phyloP scores from a whole-genome alignment of 768 basidiomycete genomes.

The Tulasnella sp. region DNA sequence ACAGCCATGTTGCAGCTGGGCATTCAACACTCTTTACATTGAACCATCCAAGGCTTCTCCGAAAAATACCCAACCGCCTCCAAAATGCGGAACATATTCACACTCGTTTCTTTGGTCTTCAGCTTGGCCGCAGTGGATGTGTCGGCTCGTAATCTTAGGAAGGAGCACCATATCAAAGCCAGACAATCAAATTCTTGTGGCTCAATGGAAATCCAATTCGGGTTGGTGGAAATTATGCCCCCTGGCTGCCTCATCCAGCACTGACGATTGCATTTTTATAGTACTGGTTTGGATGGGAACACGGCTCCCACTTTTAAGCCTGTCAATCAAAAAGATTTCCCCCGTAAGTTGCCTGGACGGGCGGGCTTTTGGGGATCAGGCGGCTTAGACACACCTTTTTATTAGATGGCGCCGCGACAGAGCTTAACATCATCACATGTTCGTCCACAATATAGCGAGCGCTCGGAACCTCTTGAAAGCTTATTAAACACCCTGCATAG shows the following conservation, averaged over 20 bases:
- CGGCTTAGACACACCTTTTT: neutral
- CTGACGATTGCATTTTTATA: neutral
- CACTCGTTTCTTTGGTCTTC: neutral
- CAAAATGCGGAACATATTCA: neutral
- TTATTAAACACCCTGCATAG: neutral
- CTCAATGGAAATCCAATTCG: conserved; percentile 16
- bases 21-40: neutral
- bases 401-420: conserved; percentile 16
- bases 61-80: neutral
- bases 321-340: conserved; percentile 21
- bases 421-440: conserved; percentile 9
- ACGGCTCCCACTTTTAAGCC: conserved; percentile 17
- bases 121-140: neutral
- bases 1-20: neutral
- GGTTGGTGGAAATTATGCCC: neutral
- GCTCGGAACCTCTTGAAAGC: neutral
- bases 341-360: neutral
- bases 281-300: conserved; percentile 22
- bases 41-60: neutral
- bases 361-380: neutral
- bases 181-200: conserved; percentile 10
- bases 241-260: neutral
- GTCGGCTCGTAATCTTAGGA: neutral
- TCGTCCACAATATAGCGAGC: neutral
- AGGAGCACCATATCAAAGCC: neutral